These are phyloP conservation scores for Exophiala oligosperma DNA, from an alignment of 2,329 filamentous ascomycete genomes.

Conservation along the genomic window DNA sequence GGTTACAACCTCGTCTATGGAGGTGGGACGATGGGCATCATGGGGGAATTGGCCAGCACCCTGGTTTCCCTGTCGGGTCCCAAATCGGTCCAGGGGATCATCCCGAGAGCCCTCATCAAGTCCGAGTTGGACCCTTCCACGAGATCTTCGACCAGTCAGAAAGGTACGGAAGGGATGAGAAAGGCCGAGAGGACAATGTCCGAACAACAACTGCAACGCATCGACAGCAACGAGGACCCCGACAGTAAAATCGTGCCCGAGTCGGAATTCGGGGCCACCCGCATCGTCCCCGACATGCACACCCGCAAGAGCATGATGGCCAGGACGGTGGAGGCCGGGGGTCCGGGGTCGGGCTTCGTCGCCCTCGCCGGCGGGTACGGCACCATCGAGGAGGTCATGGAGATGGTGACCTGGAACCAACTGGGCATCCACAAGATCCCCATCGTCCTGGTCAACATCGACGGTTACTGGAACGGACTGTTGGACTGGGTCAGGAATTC, in stretches of 20 bases:
- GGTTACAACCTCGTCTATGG: conserved; percentile 89
- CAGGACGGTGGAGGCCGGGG: conserved; percentile 76
- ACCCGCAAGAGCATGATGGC: conserved; percentile 95
- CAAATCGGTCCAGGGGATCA: conserved; percentile 84
- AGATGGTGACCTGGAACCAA: conserved; percentile 94
- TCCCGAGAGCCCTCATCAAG: conserved; percentile 79
- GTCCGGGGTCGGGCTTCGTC: conserved; percentile 83
- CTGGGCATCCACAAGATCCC: conserved; percentile 83
- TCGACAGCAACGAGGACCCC: conserved; percentile 30
- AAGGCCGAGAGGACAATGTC: conserved; percentile 60
- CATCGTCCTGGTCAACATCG: conserved; percentile 80
- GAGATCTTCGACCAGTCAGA: conserved; percentile 15
- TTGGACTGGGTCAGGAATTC: conserved; percentile 77
- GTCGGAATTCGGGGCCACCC: conserved; percentile 73
- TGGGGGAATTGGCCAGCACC: conserved; percentile 89
- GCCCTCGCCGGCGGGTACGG: conserved; percentile 88
- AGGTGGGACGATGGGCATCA: conserved; percentile 89
- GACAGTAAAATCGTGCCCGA: conserved; percentile 35
- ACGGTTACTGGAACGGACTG: conserved; percentile 89
- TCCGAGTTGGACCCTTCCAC: conserved; percentile 56
- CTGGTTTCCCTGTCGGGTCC: conserved; percentile 82
- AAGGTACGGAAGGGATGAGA: conserved; percentile 14
- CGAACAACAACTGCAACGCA: conserved; percentile 46
- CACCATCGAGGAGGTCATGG: conserved; percentile 94
- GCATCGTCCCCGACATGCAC: conserved; percentile 93